phyloP scores from a whole-genome alignment of 2,329 filamentous ascomycete genomes.

The Furcasterigmium furcatum region DNA sequence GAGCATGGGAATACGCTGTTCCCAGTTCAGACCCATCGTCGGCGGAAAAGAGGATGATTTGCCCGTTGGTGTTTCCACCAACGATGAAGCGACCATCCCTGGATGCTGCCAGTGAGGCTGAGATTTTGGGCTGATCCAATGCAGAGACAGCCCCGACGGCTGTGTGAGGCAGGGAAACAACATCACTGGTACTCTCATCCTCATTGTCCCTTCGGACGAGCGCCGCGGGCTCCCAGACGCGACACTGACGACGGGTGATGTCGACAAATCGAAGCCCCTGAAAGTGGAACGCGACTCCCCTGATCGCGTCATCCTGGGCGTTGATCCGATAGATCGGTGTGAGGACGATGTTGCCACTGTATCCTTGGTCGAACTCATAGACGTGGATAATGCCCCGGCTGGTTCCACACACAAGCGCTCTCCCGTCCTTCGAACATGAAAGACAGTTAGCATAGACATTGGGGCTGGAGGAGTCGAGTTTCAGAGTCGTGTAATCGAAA shows the following conservation, averaged over 20 bases:
- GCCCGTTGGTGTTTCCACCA: slow-evolving; percentile 20
- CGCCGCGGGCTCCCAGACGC: slow-evolving; percentile 30
- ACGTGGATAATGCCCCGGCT: slow-evolving; percentile 18
- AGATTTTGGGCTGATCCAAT: slow-evolving; percentile 15
- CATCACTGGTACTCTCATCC: slow-evolving; percentile 13
- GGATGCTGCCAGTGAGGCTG: slow-evolving; percentile 8
- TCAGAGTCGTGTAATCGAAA: slow-evolving; percentile 19
- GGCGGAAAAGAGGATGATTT: slow-evolving; percentile 17
- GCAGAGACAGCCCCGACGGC: slow-evolving; percentile 9
- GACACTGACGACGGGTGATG: slow-evolving; percentile 21
- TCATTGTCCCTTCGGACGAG: slow-evolving; percentile 20
- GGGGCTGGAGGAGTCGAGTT: slow-evolving; percentile 7
- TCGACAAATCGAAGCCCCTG: slow-evolving; percentile 27
- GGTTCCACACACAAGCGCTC: slow-evolving; percentile 17
- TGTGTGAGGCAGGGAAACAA: neutral
- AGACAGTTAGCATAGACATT: slow-evolving; percentile 18
- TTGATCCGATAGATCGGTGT: slow-evolving; percentile 23
- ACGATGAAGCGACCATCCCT: slow-evolving; percentile 14
- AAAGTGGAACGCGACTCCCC: slow-evolving; percentile 21
- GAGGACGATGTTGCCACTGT: slow-evolving; percentile 7
- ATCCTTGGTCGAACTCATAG: slow-evolving; percentile 20
- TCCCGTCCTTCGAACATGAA: slow-evolving; percentile 20
- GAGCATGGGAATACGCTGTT: slow-evolving; percentile 18
- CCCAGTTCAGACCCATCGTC: slow-evolving; percentile 9
- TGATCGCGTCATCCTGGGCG: slow-evolving; percentile 19